phyloP scores from a whole-genome alignment of 2,329 filamentous ascomycete species.

The Apiospora aurea region DNA sequence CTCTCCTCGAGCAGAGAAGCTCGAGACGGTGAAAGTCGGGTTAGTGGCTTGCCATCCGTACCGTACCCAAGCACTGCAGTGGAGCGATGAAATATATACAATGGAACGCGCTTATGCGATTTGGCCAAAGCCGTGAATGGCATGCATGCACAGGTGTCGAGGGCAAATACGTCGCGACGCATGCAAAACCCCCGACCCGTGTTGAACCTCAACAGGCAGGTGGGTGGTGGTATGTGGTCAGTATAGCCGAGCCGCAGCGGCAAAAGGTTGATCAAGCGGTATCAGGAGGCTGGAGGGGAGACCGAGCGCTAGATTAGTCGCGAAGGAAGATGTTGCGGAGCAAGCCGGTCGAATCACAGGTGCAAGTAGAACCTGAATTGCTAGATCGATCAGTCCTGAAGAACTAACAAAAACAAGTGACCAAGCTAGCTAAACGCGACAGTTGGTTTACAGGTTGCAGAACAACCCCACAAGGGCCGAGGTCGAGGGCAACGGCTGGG shows the following conservation, averaged over 20 bases:
- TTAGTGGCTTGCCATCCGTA: not conserved
- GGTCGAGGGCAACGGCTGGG: slow-evolving; percentile 15
- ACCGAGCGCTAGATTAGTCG: slow-evolving; percentile 17
- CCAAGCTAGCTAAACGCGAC: slow-evolving; percentile 17
- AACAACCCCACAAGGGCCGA: slow-evolving; percentile 2
- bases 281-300: not conserved
- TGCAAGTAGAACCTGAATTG: not conserved
- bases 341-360: slow-evolving; percentile 4
- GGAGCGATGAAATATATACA: not conserved
- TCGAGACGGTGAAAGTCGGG: slow-evolving; percentile 7
- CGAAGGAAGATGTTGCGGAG: slow-evolving; percentile 7
- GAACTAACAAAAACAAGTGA: not conserved
- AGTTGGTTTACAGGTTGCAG: not conserved
- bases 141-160: not conserved
- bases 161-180: not conserved
- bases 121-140: not conserved
- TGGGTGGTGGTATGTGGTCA: not conserved
- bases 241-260: slow-evolving; percentile 1
- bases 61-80: not conserved
- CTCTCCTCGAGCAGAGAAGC: not conserved
- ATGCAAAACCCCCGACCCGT: slow-evolving; percentile 6
- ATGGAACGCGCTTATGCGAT: not conserved
- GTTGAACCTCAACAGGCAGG: not conserved
- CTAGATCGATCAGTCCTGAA: slow-evolving; percentile 2
- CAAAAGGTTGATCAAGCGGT: slow-evolving; percentile 4